Conservation (phyloP, 768 basidiomycete species). For the Russula compacta region DNA sequence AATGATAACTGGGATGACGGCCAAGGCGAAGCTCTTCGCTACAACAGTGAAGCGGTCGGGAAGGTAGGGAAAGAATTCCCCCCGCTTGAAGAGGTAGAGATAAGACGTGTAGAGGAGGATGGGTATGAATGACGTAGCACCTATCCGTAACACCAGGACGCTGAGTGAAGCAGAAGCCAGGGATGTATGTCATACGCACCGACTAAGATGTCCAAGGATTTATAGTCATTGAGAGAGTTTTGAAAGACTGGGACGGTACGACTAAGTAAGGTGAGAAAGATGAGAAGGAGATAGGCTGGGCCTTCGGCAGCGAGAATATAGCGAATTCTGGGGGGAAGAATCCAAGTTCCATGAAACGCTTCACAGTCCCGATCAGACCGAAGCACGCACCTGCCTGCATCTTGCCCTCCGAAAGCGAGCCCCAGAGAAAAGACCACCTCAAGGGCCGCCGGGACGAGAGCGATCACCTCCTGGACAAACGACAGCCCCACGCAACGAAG, state of each 20-base stretch:
- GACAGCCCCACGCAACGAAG: constrained; percentile 59
- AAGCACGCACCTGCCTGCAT: constrained; percentile 38
- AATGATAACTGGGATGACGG: constrained; percentile 49
- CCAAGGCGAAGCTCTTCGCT: constrained; percentile 36
- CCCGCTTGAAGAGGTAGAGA: constrained; percentile 47
- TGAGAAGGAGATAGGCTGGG: constrained; percentile 49
- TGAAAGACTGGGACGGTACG: constrained; percentile 45
- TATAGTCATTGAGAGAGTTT: constrained; percentile 38
- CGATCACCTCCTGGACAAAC: constrained; percentile 34
- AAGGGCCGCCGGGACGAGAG: constrained; percentile 55
- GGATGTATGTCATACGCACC: constrained; percentile 35
- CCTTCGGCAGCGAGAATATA: constrained; percentile 55
- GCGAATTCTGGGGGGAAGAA: constrained; percentile 35
- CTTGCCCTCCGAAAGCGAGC: constrained; percentile 42
- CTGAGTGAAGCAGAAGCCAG: not conserved
- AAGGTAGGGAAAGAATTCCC: constrained; percentile 42
- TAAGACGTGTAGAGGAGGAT: constrained; percentile 55
- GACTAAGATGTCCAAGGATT: constrained; percentile 46
- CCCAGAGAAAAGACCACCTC: constrained; percentile 52
- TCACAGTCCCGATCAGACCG: not conserved
- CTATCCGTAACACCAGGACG: constrained; percentile 9
- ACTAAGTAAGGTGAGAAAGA: constrained; percentile 51
- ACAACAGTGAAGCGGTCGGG: constrained; percentile 41
- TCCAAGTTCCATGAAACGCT: not conserved
- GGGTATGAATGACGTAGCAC: constrained; percentile 56